phyloP scores from a whole-genome alignment of 2,329 filamentous ascomycete genomes.

The Dactylellina leptospora region DNA sequence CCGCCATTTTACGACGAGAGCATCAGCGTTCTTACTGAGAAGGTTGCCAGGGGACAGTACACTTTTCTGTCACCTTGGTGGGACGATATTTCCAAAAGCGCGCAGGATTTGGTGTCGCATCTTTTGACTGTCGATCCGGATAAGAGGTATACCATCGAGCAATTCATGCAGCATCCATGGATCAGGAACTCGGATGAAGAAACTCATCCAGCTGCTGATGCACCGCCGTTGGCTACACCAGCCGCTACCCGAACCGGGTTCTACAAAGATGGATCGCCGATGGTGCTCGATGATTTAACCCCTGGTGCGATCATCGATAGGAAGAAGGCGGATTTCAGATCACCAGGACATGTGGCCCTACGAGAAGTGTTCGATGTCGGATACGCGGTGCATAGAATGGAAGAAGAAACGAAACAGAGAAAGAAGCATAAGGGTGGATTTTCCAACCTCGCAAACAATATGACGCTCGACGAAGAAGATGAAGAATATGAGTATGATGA shows the following conservation, averaged over 20 bases:
- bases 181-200: slow-evolving; percentile 76
- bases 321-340: slow-evolving; percentile 88
- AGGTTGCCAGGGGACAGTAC: slow-evolving; percentile 95
- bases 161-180: slow-evolving; percentile 97
- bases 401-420: slow-evolving; percentile 91
- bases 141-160: slow-evolving; percentile 89
- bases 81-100: slow-evolving; percentile 96
- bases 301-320: slow-evolving; percentile 64
- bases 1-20: slow-evolving; percentile 99
- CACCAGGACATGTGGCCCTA: slow-evolving; percentile 90
- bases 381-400: slow-evolving; percentile 96
- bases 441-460: slow-evolving; percentile 72
- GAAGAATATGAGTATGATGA: slow-evolving; percentile 72
- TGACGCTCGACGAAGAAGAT: slow-evolving; percentile 70
- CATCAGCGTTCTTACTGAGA: slow-evolving; percentile 95
- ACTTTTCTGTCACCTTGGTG: slow-evolving; percentile 99
- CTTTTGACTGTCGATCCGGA: slow-evolving; percentile 93
- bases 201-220: slow-evolving; percentile 73
- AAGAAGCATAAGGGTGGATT: slow-evolving; percentile 81
- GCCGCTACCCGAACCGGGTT: slow-evolving; percentile 65
- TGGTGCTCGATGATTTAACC: slow-evolving; percentile 67
- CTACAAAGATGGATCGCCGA: slow-evolving; percentile 64
- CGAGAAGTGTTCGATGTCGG: slow-evolving; percentile 97
- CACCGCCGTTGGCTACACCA: slow-evolving; percentile 76
- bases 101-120: slow-evolving; percentile 92